These are phyloP conservation scores for Coemansia sp. DNA, from an alignment of 192 early-diverging fungal genomes.

Conservation along the genomic window DNA sequence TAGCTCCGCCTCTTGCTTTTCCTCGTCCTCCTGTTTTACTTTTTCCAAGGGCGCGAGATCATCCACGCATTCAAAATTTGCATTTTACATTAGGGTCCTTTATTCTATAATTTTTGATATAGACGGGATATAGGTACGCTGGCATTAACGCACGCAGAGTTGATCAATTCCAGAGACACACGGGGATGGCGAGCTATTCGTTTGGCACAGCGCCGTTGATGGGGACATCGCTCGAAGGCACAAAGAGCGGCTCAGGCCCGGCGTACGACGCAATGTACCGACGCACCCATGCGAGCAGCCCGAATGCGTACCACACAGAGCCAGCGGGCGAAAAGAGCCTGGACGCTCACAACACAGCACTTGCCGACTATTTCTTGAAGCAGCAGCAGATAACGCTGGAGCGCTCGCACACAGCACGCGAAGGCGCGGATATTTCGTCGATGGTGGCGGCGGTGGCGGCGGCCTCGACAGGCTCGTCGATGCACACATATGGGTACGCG, in stretches of 20 bases:
- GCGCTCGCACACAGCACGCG: neutral
- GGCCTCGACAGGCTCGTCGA: constrained; percentile 11
- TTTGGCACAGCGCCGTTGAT: constrained; percentile 43
- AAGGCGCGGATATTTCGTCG: constrained; percentile 27
- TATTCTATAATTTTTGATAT: too few relatives aligned
- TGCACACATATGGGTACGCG: constrained; percentile 13
- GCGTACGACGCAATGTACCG: constrained; percentile 25
- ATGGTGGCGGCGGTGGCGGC: constrained; percentile 46
- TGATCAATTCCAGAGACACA: neutral
- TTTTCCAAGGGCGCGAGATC: neutral
- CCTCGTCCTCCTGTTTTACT: neutral
- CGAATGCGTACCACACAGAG: constrained; percentile 18
- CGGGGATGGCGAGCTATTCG: constrained; percentile 42
- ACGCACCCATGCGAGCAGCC: constrained; percentile 13
- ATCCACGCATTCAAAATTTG: neutral
- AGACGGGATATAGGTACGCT: neutral
- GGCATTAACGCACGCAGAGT: too few relatives aligned
- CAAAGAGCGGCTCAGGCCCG: constrained; percentile 9
- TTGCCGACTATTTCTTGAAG: constrained; percentile 51
- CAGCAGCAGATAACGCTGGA: constrained; percentile 26
- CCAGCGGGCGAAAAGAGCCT: constrained; percentile 2
- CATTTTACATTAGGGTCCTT: neutral
- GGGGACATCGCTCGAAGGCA: constrained; percentile 16
- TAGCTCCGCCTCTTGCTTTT: neutral
- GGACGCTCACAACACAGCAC: constrained; percentile 12